Evolutionary conservation across 2,329 filamentous ascomycete genomes (phyloP).

Genomic region (Fusarium solani-melongenae): DNA sequence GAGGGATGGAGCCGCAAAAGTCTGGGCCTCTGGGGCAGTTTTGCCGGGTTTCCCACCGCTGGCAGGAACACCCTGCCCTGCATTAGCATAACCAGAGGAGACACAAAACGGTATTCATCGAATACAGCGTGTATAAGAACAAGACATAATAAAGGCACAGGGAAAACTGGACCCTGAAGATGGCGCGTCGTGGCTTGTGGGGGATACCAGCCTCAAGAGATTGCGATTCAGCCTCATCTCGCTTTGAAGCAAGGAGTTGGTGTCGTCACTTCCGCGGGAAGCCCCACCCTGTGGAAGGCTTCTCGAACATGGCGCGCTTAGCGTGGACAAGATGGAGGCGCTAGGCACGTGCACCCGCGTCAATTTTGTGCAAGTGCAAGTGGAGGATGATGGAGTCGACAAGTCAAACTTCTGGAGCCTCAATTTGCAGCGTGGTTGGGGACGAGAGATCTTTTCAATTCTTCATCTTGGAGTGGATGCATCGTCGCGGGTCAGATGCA

Average conservation of each 20-base stretch:
- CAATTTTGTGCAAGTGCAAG: conserved; percentile 39
- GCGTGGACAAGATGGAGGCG: conserved; percentile 1
- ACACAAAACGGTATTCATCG: conserved; percentile 15
- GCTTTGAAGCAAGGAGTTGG: conserved; percentile 15
- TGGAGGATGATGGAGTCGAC: not conserved
- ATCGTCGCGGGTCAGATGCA: conserved; percentile 38
- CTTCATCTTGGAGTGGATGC: conserved; percentile 22
- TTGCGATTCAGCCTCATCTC: conserved; percentile 41
- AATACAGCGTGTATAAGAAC: not conserved
- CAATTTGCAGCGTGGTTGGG: conserved; percentile 39
- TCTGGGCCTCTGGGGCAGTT: conserved; percentile 23
- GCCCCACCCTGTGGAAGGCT: conserved; percentile 38
- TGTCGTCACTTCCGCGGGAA: conserved; percentile 33
- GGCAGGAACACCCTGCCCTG: conserved; percentile 16
- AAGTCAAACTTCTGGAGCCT: conserved; percentile 18
- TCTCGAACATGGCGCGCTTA: conserved; percentile 41
- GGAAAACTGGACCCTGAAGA: conserved; percentile 34
- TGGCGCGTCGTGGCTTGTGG: conserved; percentile 24
- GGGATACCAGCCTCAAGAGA: conserved; percentile 28
- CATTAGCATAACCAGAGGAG: conserved; percentile 24
- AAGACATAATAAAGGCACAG: conserved; percentile 20
- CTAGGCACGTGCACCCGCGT: conserved; percentile 41
- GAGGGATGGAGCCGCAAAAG: conserved; percentile 29
- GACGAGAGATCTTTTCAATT: conserved; percentile 27
- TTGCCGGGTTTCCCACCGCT: conserved; percentile 9